phyloP scores from a whole-genome alignment of 345 rosid genomes.

The Eutrema yunnanense region DNA sequence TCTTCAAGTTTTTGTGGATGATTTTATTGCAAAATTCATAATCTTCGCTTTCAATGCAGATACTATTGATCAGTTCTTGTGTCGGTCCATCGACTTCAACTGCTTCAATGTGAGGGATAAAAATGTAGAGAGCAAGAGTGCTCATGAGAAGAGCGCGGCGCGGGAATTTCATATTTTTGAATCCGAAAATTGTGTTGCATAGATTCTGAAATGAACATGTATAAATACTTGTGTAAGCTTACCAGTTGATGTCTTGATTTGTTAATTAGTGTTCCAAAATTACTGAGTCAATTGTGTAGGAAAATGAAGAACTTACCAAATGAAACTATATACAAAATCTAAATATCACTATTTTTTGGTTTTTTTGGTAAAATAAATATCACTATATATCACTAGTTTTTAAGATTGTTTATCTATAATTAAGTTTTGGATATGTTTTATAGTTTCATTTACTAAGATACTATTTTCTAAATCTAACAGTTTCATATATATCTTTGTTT shows the following conservation, averaged over 20 bases:
- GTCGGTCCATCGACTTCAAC: not conserved
- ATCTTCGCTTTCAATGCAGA: constrained; percentile 7
- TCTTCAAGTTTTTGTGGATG: constrained; percentile 1
- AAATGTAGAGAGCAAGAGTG: not conserved
- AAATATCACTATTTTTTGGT: not conserved
- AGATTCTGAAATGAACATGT: constrained; percentile 3
- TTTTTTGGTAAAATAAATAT: not conserved
- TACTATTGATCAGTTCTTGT: constrained; percentile 1
- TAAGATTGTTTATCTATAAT: not conserved
- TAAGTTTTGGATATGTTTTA: not conserved
- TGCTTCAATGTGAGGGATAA: not conserved
- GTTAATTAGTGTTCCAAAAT: not conserved
- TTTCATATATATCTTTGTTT: not conserved
- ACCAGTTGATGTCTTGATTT: not conserved
- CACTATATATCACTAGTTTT: not conserved
- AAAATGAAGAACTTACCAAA: not conserved
- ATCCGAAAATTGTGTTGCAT: not conserved
- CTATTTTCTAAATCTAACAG: not conserved
- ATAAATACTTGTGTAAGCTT: not conserved
- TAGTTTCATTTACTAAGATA: not conserved
- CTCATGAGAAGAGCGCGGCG: not conserved
- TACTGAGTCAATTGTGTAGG: not conserved
- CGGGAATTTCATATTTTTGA: constrained; percentile 1
- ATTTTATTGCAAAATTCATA: not conserved
- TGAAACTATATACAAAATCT: not conserved